Percentiles rank a stretch among this genome's conserved stretches.
Conservation (phyloP, 2,329 filamentous ascomycete genomes). For the Cladosporium sp. region DNA sequence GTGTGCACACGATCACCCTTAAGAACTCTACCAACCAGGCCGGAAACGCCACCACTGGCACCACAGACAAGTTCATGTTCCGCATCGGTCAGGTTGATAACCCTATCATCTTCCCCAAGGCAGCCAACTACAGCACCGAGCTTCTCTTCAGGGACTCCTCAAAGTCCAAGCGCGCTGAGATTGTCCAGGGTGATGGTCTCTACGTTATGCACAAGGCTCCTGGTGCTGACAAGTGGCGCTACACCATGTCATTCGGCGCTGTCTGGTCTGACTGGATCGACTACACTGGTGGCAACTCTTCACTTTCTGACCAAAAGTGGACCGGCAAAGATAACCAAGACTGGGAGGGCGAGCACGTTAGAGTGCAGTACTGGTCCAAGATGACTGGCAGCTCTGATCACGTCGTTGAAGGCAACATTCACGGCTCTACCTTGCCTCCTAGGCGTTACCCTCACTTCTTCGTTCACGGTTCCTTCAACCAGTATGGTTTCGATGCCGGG, state of each 20-base stretch:
- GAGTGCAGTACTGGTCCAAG: constrained; percentile 63
- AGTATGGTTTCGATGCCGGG: constrained; percentile 64
- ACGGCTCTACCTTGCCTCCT: constrained; percentile 39
- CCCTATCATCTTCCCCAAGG: constrained; percentile 58
- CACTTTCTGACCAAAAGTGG: constrained; percentile 54
- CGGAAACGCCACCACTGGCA: constrained; percentile 48
- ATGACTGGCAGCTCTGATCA: constrained; percentile 61
- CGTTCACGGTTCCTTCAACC: constrained; percentile 63
- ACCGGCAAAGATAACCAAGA: constrained; percentile 53
- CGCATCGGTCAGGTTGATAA: constrained; percentile 60
- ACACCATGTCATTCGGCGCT: constrained; percentile 62
- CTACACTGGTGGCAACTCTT: constrained; percentile 55
- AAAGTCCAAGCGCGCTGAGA: constrained; percentile 34
- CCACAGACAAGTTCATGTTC: constrained; percentile 62
- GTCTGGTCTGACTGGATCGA: constrained; percentile 59
- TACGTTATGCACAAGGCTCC: constrained; percentile 58
- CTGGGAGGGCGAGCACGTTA: constrained; percentile 63
- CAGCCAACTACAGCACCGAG: constrained; percentile 59
- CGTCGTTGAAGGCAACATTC: constrained; percentile 59
- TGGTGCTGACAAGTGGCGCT: constrained; percentile 63
- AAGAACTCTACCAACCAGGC: constrained; percentile 52
- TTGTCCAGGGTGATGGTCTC: constrained; percentile 11
- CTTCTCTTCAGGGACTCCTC: constrained; percentile 46
- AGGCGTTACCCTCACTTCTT: constrained; percentile 63
- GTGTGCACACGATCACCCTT: constrained; percentile 60